Base-by-base conservation (phyloP, 225 moss, liverwort and hornwort genomes). In the Marchantia paleacea region DNA sequence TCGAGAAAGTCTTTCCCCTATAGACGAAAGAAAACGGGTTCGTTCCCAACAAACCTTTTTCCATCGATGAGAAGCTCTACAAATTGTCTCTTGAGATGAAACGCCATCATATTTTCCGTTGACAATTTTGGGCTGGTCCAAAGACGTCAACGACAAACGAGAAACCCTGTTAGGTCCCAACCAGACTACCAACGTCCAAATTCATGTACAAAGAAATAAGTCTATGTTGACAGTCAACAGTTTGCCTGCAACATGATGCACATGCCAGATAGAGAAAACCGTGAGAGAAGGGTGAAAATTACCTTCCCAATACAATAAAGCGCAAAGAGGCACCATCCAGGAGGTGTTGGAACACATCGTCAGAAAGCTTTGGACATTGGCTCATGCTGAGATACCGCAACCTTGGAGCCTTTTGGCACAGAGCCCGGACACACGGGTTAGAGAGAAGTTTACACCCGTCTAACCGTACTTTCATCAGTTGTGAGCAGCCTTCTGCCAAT, bases 261-360 rank as follows among this genome's bases (percentile, higher is more conserved):
- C 8, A 13, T 3, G 24, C 12, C 13, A 18, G 24, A 15, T 55
- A 55, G 30, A 75, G 55, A 19, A 20, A 18, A 31, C 7, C 13
- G 6, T 53, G 25, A 29, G 18, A 58, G 57, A 31, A 7, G 22
- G 10, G 49, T 0, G 9, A 69, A 29, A 15, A 26, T 18, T 82
- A 81, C 86, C 86, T 84, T 77, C 93, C 89, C 79, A 93, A 72
- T 79, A 91, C 89, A 72, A 91, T 90, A 49, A 87, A 89, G 24
- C 91, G 89, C 82, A 93, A 85, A 53, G 93, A 91, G 12, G 84
- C 84, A 13, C 91, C 89, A 12, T 79, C 82, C 2, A 91, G 83
- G 81, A 93, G 85, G 84, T 93, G 93, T 84, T 93, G 93, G 55
- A 93, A 93, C 69, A 90, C 93, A 81, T 90, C 85, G 67, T 93